Conservation (phyloP, 805 yeast species). For the Ogataea nakhonphanomensis region DNA sequence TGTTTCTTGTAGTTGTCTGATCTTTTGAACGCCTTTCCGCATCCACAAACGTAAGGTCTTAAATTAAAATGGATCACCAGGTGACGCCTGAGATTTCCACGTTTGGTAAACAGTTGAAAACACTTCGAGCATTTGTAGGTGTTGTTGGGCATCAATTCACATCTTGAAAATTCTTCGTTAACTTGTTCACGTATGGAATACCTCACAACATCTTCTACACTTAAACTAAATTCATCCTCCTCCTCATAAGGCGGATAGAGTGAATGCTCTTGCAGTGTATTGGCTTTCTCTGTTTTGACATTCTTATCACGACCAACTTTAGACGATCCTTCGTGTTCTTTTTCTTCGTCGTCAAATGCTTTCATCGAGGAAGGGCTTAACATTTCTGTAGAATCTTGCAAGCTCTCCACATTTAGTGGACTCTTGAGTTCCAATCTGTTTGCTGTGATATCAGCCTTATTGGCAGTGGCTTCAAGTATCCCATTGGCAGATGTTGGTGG, state of each 20-base stretch:
- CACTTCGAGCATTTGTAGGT: constrained; percentile 22
- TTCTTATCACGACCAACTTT: not conserved
- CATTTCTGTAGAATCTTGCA: no score
- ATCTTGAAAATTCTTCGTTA: constrained; percentile 19
- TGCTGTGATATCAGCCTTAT: no score
- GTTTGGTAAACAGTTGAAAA: constrained; percentile 21
- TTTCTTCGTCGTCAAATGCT: no score
- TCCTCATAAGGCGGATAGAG: constrained; percentile 1
- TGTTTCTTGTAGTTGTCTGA: constrained; percentile 27
- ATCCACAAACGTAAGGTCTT: constrained; percentile 23
- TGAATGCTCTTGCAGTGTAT: not conserved
- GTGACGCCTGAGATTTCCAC: constrained; percentile 27
- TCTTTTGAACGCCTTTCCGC: constrained; percentile 26
- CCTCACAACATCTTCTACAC: not conserved
- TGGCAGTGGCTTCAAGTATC: no score
- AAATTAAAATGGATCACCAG: constrained; percentile 24
- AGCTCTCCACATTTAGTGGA: no score
- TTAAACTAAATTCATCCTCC: constrained; percentile 5
- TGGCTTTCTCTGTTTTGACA: not conserved
- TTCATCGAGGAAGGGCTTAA: no score
- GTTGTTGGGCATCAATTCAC: constrained; percentile 19
- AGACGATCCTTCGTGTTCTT: no score
- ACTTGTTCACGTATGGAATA: constrained; percentile 17
- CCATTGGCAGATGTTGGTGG: constrained; percentile 12
- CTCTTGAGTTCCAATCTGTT: no score